phyloP scores from a whole-genome alignment of 371 early-diverging fungal species.

The Mortierella sp. region DNA sequence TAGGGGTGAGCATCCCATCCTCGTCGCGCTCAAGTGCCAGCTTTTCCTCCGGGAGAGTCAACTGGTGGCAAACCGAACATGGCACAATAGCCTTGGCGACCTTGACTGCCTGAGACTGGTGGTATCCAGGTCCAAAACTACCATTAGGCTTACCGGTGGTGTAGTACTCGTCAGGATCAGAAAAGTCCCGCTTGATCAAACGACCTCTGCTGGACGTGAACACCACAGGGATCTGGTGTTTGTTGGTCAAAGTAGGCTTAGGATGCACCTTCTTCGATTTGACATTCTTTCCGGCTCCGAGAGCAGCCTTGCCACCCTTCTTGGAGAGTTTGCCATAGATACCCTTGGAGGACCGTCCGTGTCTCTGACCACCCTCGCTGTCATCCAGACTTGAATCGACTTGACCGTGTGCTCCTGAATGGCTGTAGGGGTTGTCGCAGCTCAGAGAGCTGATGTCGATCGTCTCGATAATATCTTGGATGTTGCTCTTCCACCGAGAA shows the following conservation, averaged over 20 bases:
- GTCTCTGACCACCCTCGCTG: slow-evolving; percentile 40
- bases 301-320: slow-evolving; percentile 22
- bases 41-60: slow-evolving; percentile 51
- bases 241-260: slow-evolving; percentile 33
- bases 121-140: slow-evolving; percentile 8
- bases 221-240: slow-evolving; percentile 34
- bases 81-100: slow-evolving; percentile 33
- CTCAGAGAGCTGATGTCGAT: slow-evolving; percentile 41
- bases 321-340: slow-evolving; percentile 41
- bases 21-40: slow-evolving; percentile 42
- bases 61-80: slow-evolving; percentile 48
- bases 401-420: slow-evolving; percentile 28
- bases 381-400: slow-evolving; percentile 42
- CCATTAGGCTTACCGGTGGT: slow-evolving; percentile 4
- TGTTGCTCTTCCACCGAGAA: slow-evolving; percentile 52
- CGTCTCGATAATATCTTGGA: slow-evolving; percentile 56
- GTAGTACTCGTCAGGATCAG: slow-evolving; percentile 34
- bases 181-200: slow-evolving; percentile 41
- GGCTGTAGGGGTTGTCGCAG: slow-evolving; percentile 43
- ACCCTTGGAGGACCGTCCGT: slow-evolving; percentile 49
- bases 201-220: slow-evolving; percentile 54
- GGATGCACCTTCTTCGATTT: slow-evolving; percentile 56
- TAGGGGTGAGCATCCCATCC: slow-evolving; percentile 32
- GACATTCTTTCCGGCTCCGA: slow-evolving; percentile 36
- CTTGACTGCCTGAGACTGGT: slow-evolving; percentile 22